A percentile compares a stretch with the other conserved stretches of the same genome.
These are phyloP conservation scores for Metroxylon sagu DNA, from an alignment of 176 grass and related monocot genomes.

Conservation along the genomic window DNA sequence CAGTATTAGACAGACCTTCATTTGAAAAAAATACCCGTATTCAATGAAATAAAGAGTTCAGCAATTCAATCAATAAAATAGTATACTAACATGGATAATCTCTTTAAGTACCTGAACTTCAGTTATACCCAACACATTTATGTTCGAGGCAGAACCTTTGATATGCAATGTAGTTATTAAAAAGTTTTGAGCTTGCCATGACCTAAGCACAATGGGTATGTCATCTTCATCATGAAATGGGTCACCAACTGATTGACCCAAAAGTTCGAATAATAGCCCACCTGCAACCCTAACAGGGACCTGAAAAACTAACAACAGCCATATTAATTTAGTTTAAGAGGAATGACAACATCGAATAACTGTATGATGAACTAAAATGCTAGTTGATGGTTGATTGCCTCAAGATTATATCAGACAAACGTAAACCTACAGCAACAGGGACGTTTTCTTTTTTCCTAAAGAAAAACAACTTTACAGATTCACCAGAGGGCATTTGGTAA, in stretches of 20 bases:
- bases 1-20: no score
- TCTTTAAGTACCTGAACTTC: slow-evolving; percentile 74
- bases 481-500: no score
- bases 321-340: slow-evolving; percentile 26
- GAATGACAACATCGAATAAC: no score
- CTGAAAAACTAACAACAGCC: slow-evolving; percentile 52
- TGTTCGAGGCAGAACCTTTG: slow-evolving; percentile 62
- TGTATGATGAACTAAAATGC: no score
- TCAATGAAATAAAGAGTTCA: no score
- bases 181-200: slow-evolving; percentile 92
- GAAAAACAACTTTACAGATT: no score
- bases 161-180: slow-evolving; percentile 83
- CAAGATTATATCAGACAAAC: no score
- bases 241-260: slow-evolving; percentile 89
- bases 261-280: slow-evolving; percentile 89
- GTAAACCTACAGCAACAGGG: no score
- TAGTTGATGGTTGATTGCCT: no score
- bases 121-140: slow-evolving; percentile 96
- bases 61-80: no score
- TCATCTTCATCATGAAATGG: slow-evolving; percentile 76
- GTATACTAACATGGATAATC: background rate
- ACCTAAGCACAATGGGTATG: slow-evolving; percentile 84
- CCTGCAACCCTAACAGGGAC: slow-evolving; percentile 92
- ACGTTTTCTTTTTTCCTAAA: no score
- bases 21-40: no score